Evolutionary conservation across 768 basidiomycete genomes (phyloP), one percentile per base, ranked within the genome.

Genomic region (Termitomyces titanicus): DNA sequence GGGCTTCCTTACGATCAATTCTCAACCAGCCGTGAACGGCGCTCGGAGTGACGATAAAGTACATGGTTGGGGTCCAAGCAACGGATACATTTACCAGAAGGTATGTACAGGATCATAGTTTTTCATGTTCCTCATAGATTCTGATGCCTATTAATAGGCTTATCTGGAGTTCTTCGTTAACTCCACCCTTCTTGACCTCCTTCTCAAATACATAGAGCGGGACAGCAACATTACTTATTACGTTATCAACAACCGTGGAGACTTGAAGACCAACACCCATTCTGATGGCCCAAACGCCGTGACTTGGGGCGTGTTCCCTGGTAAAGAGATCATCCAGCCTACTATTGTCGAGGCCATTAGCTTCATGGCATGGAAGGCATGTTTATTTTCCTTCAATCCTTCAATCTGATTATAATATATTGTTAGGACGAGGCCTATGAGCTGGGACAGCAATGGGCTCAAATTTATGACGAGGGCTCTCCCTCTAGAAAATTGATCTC

Each of bases 221-320:
- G 92, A 97, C 64, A 81, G 82, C 56, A 84, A 87, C 62, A 89
- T 96, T 66, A 98, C 94, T 2, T 99, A 98, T 78, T 96, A 98
- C 64, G 92, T 94, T 46, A 96, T 98, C 70, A 98, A 98, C 81
- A 92, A 89, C 70, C 84, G 86, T 39, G 97, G 97, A 38, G 95
- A 98, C 69, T 76, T 99, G 47, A 84, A 88, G 53, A 98, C 97
- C 47, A 99, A 98, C 77, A 94, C 86, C 15, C 90, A 93, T 63
- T 91, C 88, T 2, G 94, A 97, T 48, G 94, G 95, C 2, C 95
- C 97, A 25, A 98, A 97, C 63, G 95, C 95, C n/a, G 94, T 98
- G 17, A 98, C 95, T 1, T 98, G 95, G 95, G 95, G 95, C 59
- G 92, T 97, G 9, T 98, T 96, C 80, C 93, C 95, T 5, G 92